Conservation (phyloP, 768 basidiomycete species). For the Tylopilus vinaceipallidus region DNA sequence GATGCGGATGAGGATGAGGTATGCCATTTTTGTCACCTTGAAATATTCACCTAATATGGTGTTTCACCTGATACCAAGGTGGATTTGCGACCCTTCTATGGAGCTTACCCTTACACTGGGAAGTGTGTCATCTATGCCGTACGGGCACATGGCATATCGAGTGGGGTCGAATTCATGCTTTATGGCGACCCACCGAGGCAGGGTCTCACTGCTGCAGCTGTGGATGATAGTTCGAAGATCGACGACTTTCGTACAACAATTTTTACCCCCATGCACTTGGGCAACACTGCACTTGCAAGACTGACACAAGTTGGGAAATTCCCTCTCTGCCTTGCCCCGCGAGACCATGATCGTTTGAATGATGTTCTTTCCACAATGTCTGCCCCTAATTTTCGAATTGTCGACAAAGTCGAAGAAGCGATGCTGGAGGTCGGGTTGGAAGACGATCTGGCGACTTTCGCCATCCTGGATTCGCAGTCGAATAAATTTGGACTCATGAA, state of each 20-base stretch:
- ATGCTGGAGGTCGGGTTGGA: slow-evolving; percentile 1
- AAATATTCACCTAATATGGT: too few species aligned
- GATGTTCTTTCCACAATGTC: not conserved
- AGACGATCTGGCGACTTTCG: not conserved
- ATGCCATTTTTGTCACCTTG: too few species aligned
- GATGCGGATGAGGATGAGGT: too few species aligned
- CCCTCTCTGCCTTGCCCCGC: not conserved
- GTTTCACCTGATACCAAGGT: slow-evolving; percentile 22
- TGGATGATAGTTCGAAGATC: not conserved
- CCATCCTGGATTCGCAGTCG: not conserved
- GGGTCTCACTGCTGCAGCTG: not conserved
- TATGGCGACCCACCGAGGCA: slow-evolving; percentile 2
- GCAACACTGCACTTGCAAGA: not conserved
- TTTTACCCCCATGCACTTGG: not conserved
- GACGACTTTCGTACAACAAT: slow-evolving; percentile 14
- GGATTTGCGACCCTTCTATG: not conserved
- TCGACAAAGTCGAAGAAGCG: not conserved
- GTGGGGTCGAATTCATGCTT: slow-evolving; percentile 18
- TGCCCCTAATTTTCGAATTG: slow-evolving; percentile 1
- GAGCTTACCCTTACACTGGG: too few species aligned
- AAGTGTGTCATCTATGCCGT: slow-evolving; percentile 13
- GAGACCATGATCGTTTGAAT: not conserved
- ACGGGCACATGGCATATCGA: slow-evolving; percentile 23
- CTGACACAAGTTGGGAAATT: not conserved
- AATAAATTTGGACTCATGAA: not conserved